Base-by-base conservation (phyloP, 495 filamentous ascomycete genomes). In the Trichoderma erinaceum region DNA sequence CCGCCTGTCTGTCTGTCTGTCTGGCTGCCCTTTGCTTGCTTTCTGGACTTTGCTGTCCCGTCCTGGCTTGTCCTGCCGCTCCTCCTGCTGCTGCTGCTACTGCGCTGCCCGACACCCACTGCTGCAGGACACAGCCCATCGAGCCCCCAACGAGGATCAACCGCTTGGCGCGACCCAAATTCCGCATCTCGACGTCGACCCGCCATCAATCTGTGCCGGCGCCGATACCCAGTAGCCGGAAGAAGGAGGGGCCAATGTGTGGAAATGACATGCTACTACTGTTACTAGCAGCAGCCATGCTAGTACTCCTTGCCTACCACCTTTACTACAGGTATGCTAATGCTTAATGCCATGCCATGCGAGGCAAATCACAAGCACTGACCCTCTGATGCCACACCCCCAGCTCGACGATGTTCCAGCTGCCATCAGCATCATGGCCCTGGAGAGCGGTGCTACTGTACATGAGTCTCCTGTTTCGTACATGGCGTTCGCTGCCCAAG, bases 311-410 rank as follows among this genome's bases (percentile, higher is more conserved):
- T 50, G 46, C 46, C 46, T 50, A n/a, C 46, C 46, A 61, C 29
- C 29, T 1, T 29, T 4, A 29, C 29, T 29, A 29, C 29, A 29
- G 4, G 29, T 29, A 56, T 56, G 50, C 50, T 11, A 25, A 2
- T 38, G 35, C 35, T 35, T n/a, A 16, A 56, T 61, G 56, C 27
- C 10, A 61, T 18, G 56, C 27, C 56, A 61, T 61, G 56, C 56
- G 56, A 61, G 56, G 56, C 56, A 61, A 61, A 61, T 61, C 56
- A 61, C 56, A 61, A 61, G 25, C 56, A 61, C 56, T 61, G 56
- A 12, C 56, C 16, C 13, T 29, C 27, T 32, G 56, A 29, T 61
- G 6, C 56, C 56, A 21, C 56, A 61, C 23, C 56, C 48, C 56
- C 56, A 32, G 56, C 56, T 61, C 27, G 25, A 61, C 12, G 29